Evolutionary conservation across 148 eudicot genomes (phyloP).

Genomic region (Diospyros kaki): DNA sequence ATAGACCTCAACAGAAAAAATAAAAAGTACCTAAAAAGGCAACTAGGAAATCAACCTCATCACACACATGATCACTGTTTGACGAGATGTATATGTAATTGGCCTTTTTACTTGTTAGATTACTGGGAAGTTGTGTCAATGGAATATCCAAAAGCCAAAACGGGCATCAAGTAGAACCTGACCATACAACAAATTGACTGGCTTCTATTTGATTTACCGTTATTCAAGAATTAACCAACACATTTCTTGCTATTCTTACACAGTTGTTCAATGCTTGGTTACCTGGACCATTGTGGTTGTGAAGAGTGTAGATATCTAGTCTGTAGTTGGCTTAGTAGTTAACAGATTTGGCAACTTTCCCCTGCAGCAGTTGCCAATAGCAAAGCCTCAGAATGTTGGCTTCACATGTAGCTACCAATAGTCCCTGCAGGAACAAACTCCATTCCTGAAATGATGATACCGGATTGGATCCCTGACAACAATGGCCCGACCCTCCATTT

Average conservation of each 20-base stretch:
- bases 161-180: too few relatives aligned
- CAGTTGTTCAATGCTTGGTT: background rate
- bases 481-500: conserved; percentile 7
- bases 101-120: too few relatives aligned
- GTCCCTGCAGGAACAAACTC: conserved; percentile 9
- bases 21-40: too few relatives aligned
- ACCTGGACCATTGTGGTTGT: background rate
- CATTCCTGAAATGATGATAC: conserved; percentile 7
- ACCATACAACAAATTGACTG: too few relatives aligned
- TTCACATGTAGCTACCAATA: conserved; percentile 8
- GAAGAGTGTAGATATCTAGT: background rate
- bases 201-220: too few relatives aligned
- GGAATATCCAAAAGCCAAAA: too few relatives aligned
- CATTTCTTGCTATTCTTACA: background rate
- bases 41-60: too few relatives aligned
- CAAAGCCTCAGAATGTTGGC: background rate
- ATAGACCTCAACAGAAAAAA: too few relatives aligned
- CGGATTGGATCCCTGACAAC: conserved; percentile 16
- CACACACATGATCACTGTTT: too few relatives aligned
- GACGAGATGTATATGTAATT: too few relatives aligned
- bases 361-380: background rate
- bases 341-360: background rate
- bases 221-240: background rate
- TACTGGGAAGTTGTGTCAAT: too few relatives aligned
- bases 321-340: background rate